phyloP scores from a whole-genome alignment of 495 filamentous ascomycete species.

The Friedmanniomyces simplex region DNA sequence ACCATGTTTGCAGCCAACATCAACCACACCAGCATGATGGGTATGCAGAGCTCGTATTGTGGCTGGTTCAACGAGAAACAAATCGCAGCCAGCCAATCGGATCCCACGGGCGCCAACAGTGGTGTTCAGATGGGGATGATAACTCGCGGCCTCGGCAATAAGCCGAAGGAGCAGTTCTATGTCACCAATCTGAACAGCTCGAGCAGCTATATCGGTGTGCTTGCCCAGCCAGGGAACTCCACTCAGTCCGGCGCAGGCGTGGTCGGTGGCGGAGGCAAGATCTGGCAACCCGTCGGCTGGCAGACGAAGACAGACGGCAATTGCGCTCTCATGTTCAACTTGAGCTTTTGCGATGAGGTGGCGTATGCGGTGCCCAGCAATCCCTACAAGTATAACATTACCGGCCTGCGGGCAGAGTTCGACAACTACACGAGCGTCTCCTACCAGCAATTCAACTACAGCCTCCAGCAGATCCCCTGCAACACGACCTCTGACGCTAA shows the following conservation, averaged over 20 bases:
- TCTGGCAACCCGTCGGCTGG: conserved; percentile 59
- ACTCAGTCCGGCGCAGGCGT: conserved; percentile 39
- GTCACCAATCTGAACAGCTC: conserved; percentile 59
- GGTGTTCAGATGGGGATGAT: conserved; percentile 57
- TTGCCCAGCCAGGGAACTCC: conserved; percentile 53
- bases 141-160: conserved; percentile 44
- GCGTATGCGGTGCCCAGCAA: conserved; percentile 87
- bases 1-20: conserved; percentile 72
- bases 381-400: conserved; percentile 27
- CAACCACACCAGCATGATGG: conserved; percentile 48
- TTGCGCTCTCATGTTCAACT: conserved; percentile 74
- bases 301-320: conserved; percentile 65
- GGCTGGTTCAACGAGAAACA: conserved; percentile 50
- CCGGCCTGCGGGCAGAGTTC: conserved; percentile 36
- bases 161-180: conserved; percentile 79
- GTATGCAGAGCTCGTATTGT: conserved; percentile 45
- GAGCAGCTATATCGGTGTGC: conserved; percentile 57
- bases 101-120: conserved; percentile 28
- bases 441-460: conserved; percentile 61
- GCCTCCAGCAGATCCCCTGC: conserved; percentile 76
- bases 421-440: conserved; percentile 26
- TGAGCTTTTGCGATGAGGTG: conserved; percentile 73
- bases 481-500: conserved; percentile 55
- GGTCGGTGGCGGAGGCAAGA: conserved; percentile 56
- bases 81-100: conserved; percentile 42